phyloP scores from a whole-genome alignment of 257 asterid genomes.

The Forsythia viridissima region DNA sequence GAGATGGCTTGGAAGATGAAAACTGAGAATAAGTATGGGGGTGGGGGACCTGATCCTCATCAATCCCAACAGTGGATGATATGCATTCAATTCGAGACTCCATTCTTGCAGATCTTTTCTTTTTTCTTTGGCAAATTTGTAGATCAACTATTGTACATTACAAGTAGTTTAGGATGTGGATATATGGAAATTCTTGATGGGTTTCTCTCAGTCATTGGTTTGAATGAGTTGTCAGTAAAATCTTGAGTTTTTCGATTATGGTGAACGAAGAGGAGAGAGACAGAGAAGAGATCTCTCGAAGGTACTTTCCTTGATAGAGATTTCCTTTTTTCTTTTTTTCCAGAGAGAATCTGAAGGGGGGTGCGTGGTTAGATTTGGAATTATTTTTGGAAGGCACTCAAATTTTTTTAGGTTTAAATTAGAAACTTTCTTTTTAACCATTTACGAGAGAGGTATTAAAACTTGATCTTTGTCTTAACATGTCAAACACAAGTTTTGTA shows the following conservation, averaged over 20 bases:
- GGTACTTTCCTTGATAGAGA: background rate
- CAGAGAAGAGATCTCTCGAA: background rate
- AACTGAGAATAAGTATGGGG: slow-evolving; percentile 33
- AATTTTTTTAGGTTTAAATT: too few relatives aligned
- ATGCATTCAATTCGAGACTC: slow-evolving; percentile 46
- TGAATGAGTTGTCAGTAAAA: background rate
- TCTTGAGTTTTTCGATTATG: background rate
- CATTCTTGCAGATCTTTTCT: slow-evolving; percentile 26
- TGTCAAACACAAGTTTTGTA: too few relatives aligned
- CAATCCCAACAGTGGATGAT: slow-evolving; percentile 38
- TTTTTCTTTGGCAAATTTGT: background rate
- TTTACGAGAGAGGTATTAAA: too few relatives aligned
- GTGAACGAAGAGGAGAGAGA: background rate
- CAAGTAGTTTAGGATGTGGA: background rate
- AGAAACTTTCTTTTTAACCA: too few relatives aligned
- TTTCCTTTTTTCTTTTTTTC: background rate
- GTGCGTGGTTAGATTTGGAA: background rate
- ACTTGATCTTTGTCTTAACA: too few relatives aligned
- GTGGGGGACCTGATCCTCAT: slow-evolving; percentile 39
- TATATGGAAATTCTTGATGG: background rate
- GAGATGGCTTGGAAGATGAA: slow-evolving; percentile 31
- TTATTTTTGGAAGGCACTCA: too few relatives aligned
- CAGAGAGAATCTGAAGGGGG: background rate
- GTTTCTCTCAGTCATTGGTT: background rate
- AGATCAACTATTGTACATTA: background rate